Evolutionary conservation across 2,329 filamentous ascomycete species (phyloP).

Genomic region (Neobulgaria alba): DNA sequence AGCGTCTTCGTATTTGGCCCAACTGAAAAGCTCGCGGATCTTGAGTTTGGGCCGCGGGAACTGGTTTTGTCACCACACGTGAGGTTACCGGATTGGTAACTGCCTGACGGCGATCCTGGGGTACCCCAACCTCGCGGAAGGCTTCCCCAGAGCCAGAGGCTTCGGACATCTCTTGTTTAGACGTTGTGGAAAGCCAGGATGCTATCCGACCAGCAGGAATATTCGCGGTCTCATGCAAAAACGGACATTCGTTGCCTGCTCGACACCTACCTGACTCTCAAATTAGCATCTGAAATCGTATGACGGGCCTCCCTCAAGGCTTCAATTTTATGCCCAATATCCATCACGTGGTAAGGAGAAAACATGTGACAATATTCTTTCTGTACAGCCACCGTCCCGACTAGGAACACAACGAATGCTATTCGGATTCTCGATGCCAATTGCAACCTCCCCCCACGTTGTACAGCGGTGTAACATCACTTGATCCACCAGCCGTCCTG

Average conservation of each 20-base stretch:
- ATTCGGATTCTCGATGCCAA: constrained; percentile 11
- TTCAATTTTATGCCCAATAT: constrained; percentile 3
- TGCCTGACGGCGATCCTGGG: constrained; percentile 27
- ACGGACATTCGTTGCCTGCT: constrained; percentile 42
- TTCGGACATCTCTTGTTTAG: constrained; percentile 9
- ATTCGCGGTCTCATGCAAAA: constrained; percentile 35
- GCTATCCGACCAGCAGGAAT: constrained; percentile 9
- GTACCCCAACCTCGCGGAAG: constrained; percentile 16
- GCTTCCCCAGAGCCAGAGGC: constrained; percentile 4
- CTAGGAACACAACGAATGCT: constrained; percentile 4
- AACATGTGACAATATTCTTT: constrained; percentile 9
- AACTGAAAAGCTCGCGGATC: constrained; percentile 69
- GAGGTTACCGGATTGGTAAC: constrained; percentile 29
- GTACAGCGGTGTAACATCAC: constrained; percentile 20
- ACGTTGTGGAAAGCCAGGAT: not conserved
- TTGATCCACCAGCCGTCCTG: constrained; percentile 23
- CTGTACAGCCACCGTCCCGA: constrained; percentile 15
- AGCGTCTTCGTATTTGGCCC: constrained; percentile 62
- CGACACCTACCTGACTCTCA: constrained; percentile 37
- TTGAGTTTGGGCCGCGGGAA: constrained; percentile 53
- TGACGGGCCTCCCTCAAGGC: constrained; percentile 9
- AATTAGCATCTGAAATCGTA: constrained; percentile 20
- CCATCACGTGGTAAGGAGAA: constrained; percentile 22
- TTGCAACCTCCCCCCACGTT: constrained; percentile 12
- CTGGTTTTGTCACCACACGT: constrained; percentile 54